phyloP scores from a whole-genome alignment of 257 asterid genomes.

The Thymus mandschuricus region DNA sequence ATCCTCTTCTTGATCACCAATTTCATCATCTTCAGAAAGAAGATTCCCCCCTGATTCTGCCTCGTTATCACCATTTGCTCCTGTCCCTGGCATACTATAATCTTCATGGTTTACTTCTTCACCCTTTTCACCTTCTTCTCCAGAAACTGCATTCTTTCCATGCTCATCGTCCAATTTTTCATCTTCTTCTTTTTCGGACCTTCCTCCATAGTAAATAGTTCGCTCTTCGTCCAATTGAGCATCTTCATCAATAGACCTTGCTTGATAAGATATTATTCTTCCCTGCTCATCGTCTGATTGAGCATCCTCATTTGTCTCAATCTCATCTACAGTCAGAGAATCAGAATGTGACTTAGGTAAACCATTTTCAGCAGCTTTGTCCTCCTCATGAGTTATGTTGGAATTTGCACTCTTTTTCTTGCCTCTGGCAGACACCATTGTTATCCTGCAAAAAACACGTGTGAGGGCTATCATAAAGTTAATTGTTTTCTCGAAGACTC shows the following conservation, averaged over 20 bases:
- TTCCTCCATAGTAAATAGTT: no score
- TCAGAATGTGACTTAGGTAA: conserved; percentile 31
- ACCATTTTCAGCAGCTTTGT: conserved; percentile 40
- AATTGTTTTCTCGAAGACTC: neutral
- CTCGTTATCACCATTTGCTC: conserved; percentile 30
- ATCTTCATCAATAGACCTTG: conserved; percentile 27
- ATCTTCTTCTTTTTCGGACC: no score
- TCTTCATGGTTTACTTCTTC: conserved; percentile 22
- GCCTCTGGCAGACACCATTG: conserved; percentile 41
- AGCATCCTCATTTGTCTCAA: conserved; percentile 30
- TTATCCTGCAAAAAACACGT: conserved; percentile 33
- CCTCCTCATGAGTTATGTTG: conserved; percentile 21
- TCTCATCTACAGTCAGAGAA: conserved; percentile 19
- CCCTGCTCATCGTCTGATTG: conserved; percentile 17
- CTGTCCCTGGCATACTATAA: conserved; percentile 15
- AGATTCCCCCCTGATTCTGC: conserved; percentile 23
- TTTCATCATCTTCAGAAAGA: conserved; percentile 41
- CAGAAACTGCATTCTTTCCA: conserved; percentile 23
- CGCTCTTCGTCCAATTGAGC: neutral
- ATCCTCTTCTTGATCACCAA: conserved; percentile 36
- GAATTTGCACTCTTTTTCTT: conserved; percentile 33
- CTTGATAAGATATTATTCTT: conserved; percentile 19
- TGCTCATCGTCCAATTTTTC: neutral
- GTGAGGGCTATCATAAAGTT: conserved; percentile 14
- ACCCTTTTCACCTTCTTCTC: conserved; percentile 34